A percentile compares a stretch with the other conserved stretches of the same genome.
Conservation (phyloP, 352 stramenopile genomes). For the Globisporangium heterothallicum region DNA sequence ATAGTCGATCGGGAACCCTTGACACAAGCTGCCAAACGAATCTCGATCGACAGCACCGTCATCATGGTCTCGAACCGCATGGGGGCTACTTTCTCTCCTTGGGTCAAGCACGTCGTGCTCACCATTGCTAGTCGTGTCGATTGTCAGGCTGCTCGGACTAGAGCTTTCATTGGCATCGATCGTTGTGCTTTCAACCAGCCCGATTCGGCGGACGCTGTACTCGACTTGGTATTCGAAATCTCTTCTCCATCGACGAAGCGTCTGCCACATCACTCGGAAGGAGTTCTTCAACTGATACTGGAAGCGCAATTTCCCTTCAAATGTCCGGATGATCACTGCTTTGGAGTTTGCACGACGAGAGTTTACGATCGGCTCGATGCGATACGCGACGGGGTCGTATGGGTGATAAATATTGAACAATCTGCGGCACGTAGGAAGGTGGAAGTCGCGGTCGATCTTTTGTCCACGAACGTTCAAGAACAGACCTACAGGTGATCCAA, state of each 20-base stretch:
- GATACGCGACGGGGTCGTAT: constrained; percentile 93
- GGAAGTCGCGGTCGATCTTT: constrained; percentile 59
- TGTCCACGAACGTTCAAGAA: constrained; percentile 91
- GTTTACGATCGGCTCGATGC: constrained; percentile 93
- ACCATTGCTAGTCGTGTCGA: constrained; percentile 12
- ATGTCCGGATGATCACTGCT: constrained; percentile 78
- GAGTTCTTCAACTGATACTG: constrained; percentile 85
- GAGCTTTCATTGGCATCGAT: background rate
- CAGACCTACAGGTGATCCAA: constrained; percentile 87
- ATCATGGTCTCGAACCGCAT: constrained; percentile 22
- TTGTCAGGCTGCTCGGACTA: background rate
- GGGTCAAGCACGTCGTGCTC: constrained; percentile 2
- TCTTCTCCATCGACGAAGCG: constrained; percentile 61
- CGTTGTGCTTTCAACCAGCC: constrained; percentile 49
- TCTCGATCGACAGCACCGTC: constrained; percentile 33
- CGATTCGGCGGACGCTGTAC: constrained; percentile 57
- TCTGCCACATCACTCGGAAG: constrained; percentile 76
- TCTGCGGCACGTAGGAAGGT: constrained; percentile 68
- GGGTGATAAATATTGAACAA: constrained; percentile 96
- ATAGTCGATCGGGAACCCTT: constrained; percentile 78
- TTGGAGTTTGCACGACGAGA: constrained; percentile 66
- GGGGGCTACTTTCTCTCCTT: constrained; percentile 6
- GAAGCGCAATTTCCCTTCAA: constrained; percentile 77
- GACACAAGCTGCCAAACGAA: constrained; percentile 58
- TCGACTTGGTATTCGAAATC: constrained; percentile 78